Evolutionary conservation across 108 stramenopile species (phyloP), one percentile per base, ranked within the genome.

Genomic region (Pseudonitzschia multistriata): DNA sequence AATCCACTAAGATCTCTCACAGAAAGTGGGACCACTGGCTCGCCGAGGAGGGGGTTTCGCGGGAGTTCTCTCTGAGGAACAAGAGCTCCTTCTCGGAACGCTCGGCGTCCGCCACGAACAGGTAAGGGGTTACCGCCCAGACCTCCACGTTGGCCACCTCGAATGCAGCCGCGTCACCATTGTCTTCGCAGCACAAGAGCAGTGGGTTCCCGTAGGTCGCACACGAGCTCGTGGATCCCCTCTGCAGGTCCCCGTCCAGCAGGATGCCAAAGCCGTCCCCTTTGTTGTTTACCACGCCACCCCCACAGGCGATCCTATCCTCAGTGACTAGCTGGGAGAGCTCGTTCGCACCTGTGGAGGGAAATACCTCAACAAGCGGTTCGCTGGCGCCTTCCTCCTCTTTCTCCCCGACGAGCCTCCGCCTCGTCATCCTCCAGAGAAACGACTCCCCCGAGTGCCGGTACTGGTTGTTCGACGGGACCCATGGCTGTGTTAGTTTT

Each of bases 231-330:
- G 88, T 83, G 5, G 86, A 91, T 33, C 90, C 93, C n/a, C 79
- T 66, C 6, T 83, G 62, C 3, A 91, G 39, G 55, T 90, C 86
- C 29, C 81, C 76, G 25, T 86, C 70, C 52, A 94, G 78, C 11
- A 86, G 85, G 50, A 94, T 65, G 3, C 85, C 93, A 76, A 91
- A 94, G 21, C 90, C 88, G 66, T 80, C 77, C 19, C 79, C 65
- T 48, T 42, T 22, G 57, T 45, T 65, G 49, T 63, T 45, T 13
- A 52, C 34, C 57, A 24, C 40, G 14, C 70, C 67, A 40, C 66
- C 61, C 3, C 76, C 76, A 14, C 89, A 63, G 11, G 86, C 89
- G 22, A 94, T 65, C 76, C 73, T 81, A 52, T 90, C 80, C 50
- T 79, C 64, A 6, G 79, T 78, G 55, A 86, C 89, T 2, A 85